Conservation (phyloP, 257 asterid species). For the Eucommia ulmoides region DNA sequence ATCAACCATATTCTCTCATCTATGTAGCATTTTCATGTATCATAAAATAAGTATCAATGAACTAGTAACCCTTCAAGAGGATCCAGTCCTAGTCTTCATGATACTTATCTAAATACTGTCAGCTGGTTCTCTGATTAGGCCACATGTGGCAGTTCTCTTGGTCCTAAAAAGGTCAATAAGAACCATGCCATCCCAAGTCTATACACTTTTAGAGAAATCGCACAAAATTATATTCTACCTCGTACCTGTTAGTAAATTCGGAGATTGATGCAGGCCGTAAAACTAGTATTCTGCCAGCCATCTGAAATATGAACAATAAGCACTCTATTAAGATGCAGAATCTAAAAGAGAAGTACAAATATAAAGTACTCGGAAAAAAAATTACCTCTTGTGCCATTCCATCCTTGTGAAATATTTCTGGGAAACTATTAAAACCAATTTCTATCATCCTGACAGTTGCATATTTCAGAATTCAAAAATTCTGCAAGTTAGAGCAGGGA, state of each 20-base stretch:
- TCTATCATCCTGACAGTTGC: slow-evolving; percentile 57
- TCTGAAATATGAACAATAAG: slow-evolving; percentile 28
- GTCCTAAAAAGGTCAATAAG: background rate
- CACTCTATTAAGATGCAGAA: background rate
- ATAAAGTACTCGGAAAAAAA: no score
- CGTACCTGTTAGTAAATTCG: slow-evolving; percentile 66
- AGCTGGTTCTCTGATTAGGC: background rate
- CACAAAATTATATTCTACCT: slow-evolving; percentile 8
- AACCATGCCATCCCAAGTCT: no score
- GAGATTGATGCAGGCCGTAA: slow-evolving; percentile 58
- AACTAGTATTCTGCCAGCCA: slow-evolving; percentile 83
- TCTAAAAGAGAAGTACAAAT: no score
- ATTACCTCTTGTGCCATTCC: slow-evolving; percentile 81
- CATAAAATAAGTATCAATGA: no score
- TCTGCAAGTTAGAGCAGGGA: slow-evolving; percentile 6
- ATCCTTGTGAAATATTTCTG: slow-evolving; percentile 58
- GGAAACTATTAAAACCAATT: slow-evolving; percentile 67
- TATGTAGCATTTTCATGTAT: no score
- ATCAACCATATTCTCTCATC: no score
- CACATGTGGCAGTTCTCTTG: background rate
- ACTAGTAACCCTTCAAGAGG: no score
- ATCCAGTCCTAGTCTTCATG: background rate
- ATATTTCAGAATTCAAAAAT: slow-evolving; percentile 2
- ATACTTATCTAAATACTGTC: background rate
- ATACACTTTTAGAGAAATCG: slow-evolving; percentile 11